phyloP scores from a whole-genome alignment of 169 alveolate genomes.

The Plasmodium vivax region DNA sequence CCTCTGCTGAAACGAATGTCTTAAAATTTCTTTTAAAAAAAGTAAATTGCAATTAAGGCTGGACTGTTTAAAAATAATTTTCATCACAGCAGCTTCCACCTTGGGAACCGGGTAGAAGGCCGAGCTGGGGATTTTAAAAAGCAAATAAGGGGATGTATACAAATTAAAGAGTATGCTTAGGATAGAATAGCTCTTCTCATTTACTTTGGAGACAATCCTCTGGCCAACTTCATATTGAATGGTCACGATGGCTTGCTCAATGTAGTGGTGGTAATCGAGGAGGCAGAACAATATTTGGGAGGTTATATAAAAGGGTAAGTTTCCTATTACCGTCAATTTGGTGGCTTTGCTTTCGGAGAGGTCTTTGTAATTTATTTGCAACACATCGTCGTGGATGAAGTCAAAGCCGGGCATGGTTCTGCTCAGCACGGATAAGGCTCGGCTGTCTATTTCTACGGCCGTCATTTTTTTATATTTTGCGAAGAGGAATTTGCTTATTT shows the following conservation, averaged over 20 bases:
- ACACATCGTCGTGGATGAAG: slow-evolving; percentile 87
- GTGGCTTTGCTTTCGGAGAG: slow-evolving; percentile 76
- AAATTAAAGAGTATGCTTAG: slow-evolving; percentile 82
- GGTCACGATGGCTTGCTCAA: slow-evolving; percentile 87
- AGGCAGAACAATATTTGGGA: slow-evolving; percentile 88
- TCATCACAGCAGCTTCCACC: slow-evolving; percentile 83
- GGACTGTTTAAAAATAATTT: slow-evolving; percentile 73
- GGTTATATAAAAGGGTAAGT: slow-evolving; percentile 88
- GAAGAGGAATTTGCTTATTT: slow-evolving; percentile 82
- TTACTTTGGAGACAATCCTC: slow-evolving; percentile 80
- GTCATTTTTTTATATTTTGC: slow-evolving; percentile 84
- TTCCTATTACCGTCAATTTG: slow-evolving; percentile 85
- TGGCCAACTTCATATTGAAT: slow-evolving; percentile 88
- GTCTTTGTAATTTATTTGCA: slow-evolving; percentile 86
- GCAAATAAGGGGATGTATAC: slow-evolving; percentile 77
- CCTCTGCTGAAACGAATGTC: slow-evolving; percentile 78
- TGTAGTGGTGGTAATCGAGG: slow-evolving; percentile 81
- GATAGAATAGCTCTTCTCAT: slow-evolving; percentile 80
- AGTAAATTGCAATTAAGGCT: slow-evolving; percentile 73
- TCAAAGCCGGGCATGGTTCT: slow-evolving; percentile 85
- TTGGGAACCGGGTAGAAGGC: slow-evolving; percentile 88
- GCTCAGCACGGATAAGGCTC: slow-evolving; percentile 87
- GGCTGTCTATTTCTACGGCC: slow-evolving; percentile 86
- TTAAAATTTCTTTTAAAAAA: slow-evolving; percentile 77
- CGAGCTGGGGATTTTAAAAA: slow-evolving; percentile 83